Base-by-base conservation (phyloP, 805 yeast genomes). In the Saturnispora zaruensis region DNA sequence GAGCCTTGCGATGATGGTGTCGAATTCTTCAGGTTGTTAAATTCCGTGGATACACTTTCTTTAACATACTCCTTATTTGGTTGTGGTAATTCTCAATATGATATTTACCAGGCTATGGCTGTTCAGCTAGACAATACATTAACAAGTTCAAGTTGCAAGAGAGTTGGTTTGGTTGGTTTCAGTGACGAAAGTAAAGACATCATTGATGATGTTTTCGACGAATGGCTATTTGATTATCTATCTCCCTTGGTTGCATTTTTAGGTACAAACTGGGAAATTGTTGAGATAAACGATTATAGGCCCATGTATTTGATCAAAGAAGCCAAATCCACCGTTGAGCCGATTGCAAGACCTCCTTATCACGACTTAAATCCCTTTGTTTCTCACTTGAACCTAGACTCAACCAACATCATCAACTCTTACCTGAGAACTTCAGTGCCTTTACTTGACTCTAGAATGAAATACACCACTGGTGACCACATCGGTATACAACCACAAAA, bases 121-220 rank as follows among this genome's bases (percentile, higher is more conserved):
- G 77, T 77, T 53, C 77, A 80, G 57, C 70, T 79, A 37, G 64
- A 77, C 46, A 67, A 73, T 46, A 72, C 73, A 53, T 62, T 74
- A n/a, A 67, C 79, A 47, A 67, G 65, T 18, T 78, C 84, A 8
- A 89, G 89, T 40, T 93, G 87, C 28, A 70, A 37, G 8, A 25
- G 48, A 71, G 48, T 91, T 44, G 91, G 87, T 32, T 70, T 71
- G 3, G 78, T 78, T 57, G 96, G 97, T 34, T 79, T 79, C 65
- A 96, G 96, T 64, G 96, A 90, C 65, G 98, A 90, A 62, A 96
- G 96, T 55, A 75, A 77, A 50, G 96, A 95, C 48, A 78, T 91
- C 46, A 77, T 90, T 67, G 96, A 88, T 63, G 97, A 90, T 65
- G 97, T 90, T 66, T 90, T 76, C 67, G 68, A 88, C 60, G 72